These are phyloP conservation scores for Boletellus sp. DNA, from an alignment of 768 basidiomycete species.

Conservation along the genomic window DNA sequence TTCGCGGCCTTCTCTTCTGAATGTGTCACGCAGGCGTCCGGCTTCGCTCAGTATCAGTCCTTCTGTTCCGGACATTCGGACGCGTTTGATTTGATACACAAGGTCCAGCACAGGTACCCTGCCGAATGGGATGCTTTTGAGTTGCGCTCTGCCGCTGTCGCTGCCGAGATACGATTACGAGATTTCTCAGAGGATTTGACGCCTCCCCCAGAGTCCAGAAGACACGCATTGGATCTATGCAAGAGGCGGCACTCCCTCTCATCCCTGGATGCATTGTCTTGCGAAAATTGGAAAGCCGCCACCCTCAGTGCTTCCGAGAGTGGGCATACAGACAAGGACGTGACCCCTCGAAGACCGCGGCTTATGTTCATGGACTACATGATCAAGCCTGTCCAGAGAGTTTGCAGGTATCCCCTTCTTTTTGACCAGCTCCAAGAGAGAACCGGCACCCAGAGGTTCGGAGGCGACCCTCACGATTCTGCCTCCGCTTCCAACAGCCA, in stretches of 20 bases:
- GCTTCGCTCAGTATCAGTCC: constrained; percentile 74
- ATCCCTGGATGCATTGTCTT: constrained; percentile 44
- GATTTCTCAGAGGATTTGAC: constrained; percentile 5
- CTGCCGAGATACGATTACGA: constrained; percentile 34
- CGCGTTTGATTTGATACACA: constrained; percentile 71
- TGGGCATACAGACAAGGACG: constrained; percentile 30
- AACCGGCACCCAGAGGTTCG: not conserved
- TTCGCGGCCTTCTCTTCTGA: constrained; percentile 1
- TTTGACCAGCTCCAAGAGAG: constrained; percentile 60
- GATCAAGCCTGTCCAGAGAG: constrained; percentile 95
- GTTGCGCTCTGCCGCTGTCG: constrained; percentile 61
- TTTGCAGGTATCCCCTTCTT: constrained; percentile 93
- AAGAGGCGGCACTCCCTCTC: constrained; percentile 47
- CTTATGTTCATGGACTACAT: constrained; percentile 81
- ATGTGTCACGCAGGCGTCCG: constrained; percentile 49
- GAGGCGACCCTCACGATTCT: not conserved
- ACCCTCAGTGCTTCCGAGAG: constrained; percentile 27
- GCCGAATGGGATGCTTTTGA: constrained; percentile 85
- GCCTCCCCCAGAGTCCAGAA: constrained; percentile 5
- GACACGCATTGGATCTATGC: constrained; percentile 28
- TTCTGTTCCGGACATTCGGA: constrained; percentile 88
- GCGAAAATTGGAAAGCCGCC: constrained; percentile 31
- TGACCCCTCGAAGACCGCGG: constrained; percentile 32
- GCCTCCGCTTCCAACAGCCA: constrained; percentile 1
- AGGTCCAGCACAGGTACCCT: constrained; percentile 57